A percentile compares a stretch with the other conserved stretches of the same genome.
These are phyloP conservation scores for Extremus antarcticus DNA, from an alignment of 495 filamentous ascomycete species.

Conservation along the genomic window DNA sequence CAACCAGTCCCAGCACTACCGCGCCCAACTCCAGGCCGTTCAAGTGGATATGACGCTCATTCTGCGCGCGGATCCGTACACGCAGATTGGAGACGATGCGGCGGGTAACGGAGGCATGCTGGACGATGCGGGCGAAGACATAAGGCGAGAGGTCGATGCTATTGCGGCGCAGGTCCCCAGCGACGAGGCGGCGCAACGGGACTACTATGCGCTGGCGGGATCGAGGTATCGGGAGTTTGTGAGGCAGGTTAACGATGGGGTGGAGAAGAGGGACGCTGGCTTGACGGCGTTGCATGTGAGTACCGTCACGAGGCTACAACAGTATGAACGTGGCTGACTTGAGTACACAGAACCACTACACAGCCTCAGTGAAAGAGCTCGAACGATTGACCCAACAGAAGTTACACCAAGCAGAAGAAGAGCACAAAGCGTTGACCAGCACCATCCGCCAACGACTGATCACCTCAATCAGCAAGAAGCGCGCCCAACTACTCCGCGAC, in stretches of 20 bases:
- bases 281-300: conserved; percentile 66
- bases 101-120: conserved; percentile 36
- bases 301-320: conserved; percentile 2
- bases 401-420: conserved; percentile 65
- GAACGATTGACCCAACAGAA: conserved; percentile 42
- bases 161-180: conserved; percentile 15
- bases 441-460: conserved; percentile 79
- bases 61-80: conserved; percentile 68
- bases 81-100: conserved; percentile 34
- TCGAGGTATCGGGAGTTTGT: conserved; percentile 71
- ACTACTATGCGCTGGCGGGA: conserved; percentile 50
- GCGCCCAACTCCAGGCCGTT: conserved; percentile 75
- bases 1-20: conserved; percentile 74
- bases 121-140: conserved; percentile 56
- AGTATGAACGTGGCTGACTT: conserved; percentile 6
- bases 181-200: conserved; percentile 23
- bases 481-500: conserved; percentile 66
- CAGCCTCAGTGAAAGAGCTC: conserved; percentile 9
- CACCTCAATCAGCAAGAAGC: conserved; percentile 63
- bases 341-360: conserved; percentile 27
- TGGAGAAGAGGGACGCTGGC: conserved; percentile 72
- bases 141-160: conserved; percentile 47
- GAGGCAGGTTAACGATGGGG: conserved; percentile 68
- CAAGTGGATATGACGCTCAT: conserved; percentile 86
- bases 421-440: conserved; percentile 62